phyloP scores from a whole-genome alignment of 352 stramenopile genomes.

The Phytophthora crassamura region DNA sequence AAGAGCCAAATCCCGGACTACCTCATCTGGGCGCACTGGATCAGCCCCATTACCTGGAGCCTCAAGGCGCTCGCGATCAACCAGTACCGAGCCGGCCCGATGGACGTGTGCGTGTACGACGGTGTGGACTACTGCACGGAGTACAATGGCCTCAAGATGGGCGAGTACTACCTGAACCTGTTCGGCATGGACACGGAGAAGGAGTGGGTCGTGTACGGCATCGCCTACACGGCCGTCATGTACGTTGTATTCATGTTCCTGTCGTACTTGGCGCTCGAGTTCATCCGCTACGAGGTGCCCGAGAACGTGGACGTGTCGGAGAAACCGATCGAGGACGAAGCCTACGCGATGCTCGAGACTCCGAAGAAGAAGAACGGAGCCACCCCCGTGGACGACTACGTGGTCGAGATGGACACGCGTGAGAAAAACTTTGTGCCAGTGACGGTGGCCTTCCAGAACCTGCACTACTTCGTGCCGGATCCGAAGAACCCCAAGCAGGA shows the following conservation, averaged over 20 bases:
- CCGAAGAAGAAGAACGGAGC: too few relatives aligned
- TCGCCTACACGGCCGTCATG: constrained; percentile 16
- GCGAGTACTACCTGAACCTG: constrained; percentile 33
- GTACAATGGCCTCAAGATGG: constrained; percentile 30
- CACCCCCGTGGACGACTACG: too few relatives aligned
- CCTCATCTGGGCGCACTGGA: constrained; percentile 1
- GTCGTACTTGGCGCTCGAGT: too few relatives aligned
- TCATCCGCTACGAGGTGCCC: too few relatives aligned
- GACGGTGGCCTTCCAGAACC: constrained; percentile 23
- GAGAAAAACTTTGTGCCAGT: constrained; percentile 17
- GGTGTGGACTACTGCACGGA: constrained; percentile 22
- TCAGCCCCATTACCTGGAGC: constrained; percentile 45
- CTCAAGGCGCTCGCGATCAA: constrained; percentile 25
- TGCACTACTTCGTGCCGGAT: constrained; percentile 17
- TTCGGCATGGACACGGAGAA: constrained; percentile 15
- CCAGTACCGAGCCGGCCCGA: too few relatives aligned
- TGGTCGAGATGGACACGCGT: too few relatives aligned
- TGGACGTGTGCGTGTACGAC: constrained; percentile 31
- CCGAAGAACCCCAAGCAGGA: constrained; percentile 13
- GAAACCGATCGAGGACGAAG: too few relatives aligned
- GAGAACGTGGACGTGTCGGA: too few relatives aligned
- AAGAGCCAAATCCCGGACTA: too few relatives aligned
- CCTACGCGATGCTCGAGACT: too few relatives aligned
- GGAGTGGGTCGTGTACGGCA: constrained; percentile 14
- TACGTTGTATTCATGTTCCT: not conserved